Evolutionary conservation across 331 rosid genomes (phyloP).

Genomic region (Malus hybrid): DNA sequence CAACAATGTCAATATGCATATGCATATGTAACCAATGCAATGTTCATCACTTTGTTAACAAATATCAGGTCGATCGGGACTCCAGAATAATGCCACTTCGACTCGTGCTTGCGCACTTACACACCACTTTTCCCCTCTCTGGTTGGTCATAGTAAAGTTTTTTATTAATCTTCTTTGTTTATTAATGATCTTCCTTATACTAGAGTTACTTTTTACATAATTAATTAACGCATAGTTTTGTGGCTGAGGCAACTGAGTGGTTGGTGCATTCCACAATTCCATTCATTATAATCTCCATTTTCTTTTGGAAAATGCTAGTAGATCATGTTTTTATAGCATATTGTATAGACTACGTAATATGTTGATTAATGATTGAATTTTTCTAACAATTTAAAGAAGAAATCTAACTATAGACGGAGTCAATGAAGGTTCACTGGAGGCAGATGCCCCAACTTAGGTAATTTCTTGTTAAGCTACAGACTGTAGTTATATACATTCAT

Average conservation of each 20-base stretch:
- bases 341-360: no score
- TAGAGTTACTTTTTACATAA: neutral
- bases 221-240: neutral
- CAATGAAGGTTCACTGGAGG: no score
- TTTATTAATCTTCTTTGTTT: neutral
- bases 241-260: neutral
- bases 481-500: no score
- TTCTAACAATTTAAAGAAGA: no score
- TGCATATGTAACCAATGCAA: no score
- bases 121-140: neutral
- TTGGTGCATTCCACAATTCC: neutral
- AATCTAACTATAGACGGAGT: no score
- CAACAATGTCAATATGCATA: neutral
- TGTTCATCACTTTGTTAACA: neutral
- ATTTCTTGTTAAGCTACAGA: no score
- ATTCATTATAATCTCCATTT: neutral
- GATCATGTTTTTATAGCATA: no score
- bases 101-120: slow-evolving; percentile 16
- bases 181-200: neutral
- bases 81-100: slow-evolving; percentile 1
- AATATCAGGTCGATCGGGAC: no score
- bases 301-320: no score
- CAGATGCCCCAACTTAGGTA: no score
- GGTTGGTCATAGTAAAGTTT: neutral
- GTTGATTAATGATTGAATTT: no score